Conservation (phyloP, 768 basidiomycete genomes). For the Rhodotorula kratochvilovae region DNA sequence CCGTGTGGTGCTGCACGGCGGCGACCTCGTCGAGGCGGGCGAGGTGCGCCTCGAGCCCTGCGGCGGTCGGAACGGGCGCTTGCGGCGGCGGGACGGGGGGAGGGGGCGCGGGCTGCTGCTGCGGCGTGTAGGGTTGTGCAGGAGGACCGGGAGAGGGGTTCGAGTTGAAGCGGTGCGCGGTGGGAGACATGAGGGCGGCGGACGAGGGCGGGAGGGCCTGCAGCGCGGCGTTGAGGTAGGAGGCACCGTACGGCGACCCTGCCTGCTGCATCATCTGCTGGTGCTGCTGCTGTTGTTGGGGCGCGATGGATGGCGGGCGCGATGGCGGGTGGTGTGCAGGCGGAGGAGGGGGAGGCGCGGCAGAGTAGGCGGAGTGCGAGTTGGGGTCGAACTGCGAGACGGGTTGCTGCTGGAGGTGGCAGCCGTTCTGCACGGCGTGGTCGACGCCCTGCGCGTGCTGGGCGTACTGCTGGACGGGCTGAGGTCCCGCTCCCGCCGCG, state of each 20-base stretch:
- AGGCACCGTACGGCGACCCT: neutral
- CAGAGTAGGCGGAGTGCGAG: neutral
- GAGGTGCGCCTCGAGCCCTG: slow-evolving; percentile 12
- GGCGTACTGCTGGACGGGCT: too few species aligned
- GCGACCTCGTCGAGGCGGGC: slow-evolving; percentile 7
- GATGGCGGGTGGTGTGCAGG: neutral
- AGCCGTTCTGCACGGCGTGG: neutral
- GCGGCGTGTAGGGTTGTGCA: neutral
- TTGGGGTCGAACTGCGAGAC: neutral
- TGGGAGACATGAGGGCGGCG: neutral
- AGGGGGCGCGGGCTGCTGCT: neutral
- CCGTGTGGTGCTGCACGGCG: neutral
- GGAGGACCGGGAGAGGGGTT: neutral
- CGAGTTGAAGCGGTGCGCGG: neutral
- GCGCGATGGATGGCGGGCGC: neutral
- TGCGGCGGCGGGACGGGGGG: neutral
- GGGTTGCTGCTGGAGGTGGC: neutral
- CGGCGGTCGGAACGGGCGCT: neutral
- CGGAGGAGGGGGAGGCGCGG: neutral
- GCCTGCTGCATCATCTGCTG: neutral
- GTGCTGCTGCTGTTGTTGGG: neutral
- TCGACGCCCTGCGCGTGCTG: neutral
- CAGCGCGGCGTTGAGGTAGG: neutral
- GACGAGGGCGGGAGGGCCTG: neutral
- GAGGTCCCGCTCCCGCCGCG: too few species aligned